Evolutionary conservation across 208 protist genomes (phyloP).

Genomic region (Balamuthia mandrillaris): DNA sequence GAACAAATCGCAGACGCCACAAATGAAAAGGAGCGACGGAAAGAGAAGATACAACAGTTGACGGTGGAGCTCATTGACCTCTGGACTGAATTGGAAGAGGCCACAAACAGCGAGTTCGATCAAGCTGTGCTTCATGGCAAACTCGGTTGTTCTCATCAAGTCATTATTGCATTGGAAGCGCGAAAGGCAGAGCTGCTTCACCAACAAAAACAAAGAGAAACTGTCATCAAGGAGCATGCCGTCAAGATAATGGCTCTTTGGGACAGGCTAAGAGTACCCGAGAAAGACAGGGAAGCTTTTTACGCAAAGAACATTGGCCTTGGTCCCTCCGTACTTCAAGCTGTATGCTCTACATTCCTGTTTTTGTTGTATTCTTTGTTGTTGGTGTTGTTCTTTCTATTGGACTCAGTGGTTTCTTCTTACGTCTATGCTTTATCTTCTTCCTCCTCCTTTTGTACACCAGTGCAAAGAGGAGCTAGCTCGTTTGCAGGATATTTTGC

Average conservation of each 20-base stretch:
- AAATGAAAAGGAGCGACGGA: background rate
- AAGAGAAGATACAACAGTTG: background rate
- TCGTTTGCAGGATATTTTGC: background rate
- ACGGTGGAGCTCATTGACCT: slow-evolving; percentile 1
- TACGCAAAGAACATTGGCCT: background rate
- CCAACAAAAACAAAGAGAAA: background rate
- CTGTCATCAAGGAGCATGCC: background rate
- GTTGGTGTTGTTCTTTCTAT: no score
- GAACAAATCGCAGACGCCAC: background rate
- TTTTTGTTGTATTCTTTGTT: no score
- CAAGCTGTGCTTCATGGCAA: background rate
- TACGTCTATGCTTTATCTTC: no score
- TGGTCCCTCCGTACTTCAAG: background rate
- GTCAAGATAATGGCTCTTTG: background rate
- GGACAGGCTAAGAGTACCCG: background rate
- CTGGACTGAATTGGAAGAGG: background rate
- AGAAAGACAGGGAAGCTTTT: background rate
- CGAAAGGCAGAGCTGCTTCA: background rate
- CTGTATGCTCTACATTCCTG: no score
- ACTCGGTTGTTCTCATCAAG: background rate
- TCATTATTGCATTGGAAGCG: background rate
- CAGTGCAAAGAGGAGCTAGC: background rate
- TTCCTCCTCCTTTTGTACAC: no score
- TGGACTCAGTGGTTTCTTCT: no score
- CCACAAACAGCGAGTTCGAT: background rate